phyloP scores from a whole-genome alignment of 129 eudicot species.

The Cynara cardunculus region DNA sequence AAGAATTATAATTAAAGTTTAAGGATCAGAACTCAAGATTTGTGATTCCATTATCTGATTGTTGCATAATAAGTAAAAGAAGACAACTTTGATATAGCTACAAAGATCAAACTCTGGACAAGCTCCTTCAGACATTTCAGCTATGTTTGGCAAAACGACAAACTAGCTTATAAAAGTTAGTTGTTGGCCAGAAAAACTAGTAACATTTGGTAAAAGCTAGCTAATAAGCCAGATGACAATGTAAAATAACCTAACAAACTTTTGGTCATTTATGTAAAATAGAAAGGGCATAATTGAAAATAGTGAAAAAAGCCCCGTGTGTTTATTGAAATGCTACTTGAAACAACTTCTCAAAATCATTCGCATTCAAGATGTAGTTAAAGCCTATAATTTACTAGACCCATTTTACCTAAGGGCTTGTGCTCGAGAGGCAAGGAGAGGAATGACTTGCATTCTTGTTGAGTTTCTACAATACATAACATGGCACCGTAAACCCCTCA shows the following conservation, averaged over 20 bases:
- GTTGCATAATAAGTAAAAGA: neutral
- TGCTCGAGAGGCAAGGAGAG: slow-evolving; percentile 91
- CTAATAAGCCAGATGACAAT: neutral
- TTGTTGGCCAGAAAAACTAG: neutral
- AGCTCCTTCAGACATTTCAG: neutral
- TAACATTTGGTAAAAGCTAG: neutral
- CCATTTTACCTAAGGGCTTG: slow-evolving; percentile 78
- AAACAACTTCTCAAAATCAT: neutral
- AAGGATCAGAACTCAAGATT: neutral
- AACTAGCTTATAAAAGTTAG: neutral
- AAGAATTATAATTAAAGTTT: neutral
- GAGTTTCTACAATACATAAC: slow-evolving; percentile 88
- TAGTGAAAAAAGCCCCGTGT: neutral
- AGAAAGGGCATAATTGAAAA: no score
- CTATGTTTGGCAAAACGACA: neutral
- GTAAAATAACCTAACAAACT: neutral
- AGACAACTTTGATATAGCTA: neutral
- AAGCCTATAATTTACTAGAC: neutral
- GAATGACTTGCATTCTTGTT: slow-evolving; percentile 82
- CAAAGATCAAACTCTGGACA: neutral
- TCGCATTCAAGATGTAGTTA: neutral
- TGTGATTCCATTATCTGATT: neutral
- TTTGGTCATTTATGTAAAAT: neutral
- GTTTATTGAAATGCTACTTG: neutral
- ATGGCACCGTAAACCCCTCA: slow-evolving; percentile 92